A percentile compares a stretch with the other conserved stretches of the same genome.
Evolutionary conservation across 768 basidiomycete genomes (phyloP).

Genomic region (Tricholoma furcatifolium): DNA sequence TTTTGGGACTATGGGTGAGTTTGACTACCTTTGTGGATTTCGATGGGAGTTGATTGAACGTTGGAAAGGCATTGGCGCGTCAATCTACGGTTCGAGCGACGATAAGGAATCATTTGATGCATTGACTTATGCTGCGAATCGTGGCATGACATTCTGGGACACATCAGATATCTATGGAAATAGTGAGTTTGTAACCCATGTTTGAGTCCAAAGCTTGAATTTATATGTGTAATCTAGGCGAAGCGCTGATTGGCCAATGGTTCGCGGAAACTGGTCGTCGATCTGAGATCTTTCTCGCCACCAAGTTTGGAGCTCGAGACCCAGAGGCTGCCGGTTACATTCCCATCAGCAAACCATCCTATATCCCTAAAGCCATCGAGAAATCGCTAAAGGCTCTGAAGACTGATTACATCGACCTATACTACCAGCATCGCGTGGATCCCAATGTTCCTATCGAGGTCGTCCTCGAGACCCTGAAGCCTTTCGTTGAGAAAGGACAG

Average conservation of each 20-base stretch:
- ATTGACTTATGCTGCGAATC: slow-evolving; percentile 20
- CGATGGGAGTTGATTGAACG: slow-evolving; percentile 17
- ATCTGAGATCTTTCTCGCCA: slow-evolving; percentile 58
- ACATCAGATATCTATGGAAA: slow-evolving; percentile 45
- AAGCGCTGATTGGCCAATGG: slow-evolving; percentile 21
- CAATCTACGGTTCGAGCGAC: slow-evolving; percentile 19
- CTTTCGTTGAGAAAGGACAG: slow-evolving; percentile 10
- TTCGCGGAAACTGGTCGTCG: slow-evolving; percentile 51
- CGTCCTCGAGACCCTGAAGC: slow-evolving; percentile 1
- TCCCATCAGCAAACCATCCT: slow-evolving; percentile 14
- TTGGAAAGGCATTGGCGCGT: neutral
- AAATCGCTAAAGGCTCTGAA: slow-evolving; percentile 40
- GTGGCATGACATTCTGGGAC: slow-evolving; percentile 43
- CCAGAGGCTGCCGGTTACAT: slow-evolving; percentile 29
- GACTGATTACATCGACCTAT: slow-evolving; percentile 41
- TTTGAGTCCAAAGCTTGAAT: no score
- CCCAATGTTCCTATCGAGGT: slow-evolving; percentile 44
- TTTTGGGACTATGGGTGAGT: slow-evolving; percentile 25
- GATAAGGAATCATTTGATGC: slow-evolving; percentile 14
- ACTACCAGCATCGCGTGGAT: slow-evolving; percentile 45
- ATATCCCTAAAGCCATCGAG: slow-evolving; percentile 35
- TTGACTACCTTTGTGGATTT: no score
- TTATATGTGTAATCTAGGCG: no score
- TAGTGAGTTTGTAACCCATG: no score
- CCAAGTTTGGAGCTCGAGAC: slow-evolving; percentile 34